Base-by-base conservation (phyloP, 768 basidiomycete species). In the Pisolithus sp. region DNA sequence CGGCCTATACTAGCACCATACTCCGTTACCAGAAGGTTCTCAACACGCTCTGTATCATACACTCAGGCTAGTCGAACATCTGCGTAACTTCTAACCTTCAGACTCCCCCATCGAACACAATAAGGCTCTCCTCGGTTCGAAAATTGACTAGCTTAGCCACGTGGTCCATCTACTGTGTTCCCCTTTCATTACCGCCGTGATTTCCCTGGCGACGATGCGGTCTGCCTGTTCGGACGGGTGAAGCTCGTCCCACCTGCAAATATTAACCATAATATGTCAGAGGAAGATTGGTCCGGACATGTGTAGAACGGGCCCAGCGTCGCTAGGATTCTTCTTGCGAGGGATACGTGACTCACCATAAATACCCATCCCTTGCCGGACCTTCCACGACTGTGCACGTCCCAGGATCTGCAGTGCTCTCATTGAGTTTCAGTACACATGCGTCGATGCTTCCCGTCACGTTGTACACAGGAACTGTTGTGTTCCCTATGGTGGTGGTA, bases 171-270 rank as follows among this genome's bases (percentile, higher is more conserved):
- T 54, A 50, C 71, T 77, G 1, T 58, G 53, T 38, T 72, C 67
- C 8, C 78, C 76, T 49, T 69, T 64, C 49, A 81, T 72, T 2
- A 75, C 71, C 20, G 72, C 54, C 0, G 78, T 68, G 17, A 83
- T 76, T 54, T 82, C 74, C 44, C 71, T 67, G 0, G 79, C 81
- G 2, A 83, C 70, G 31, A 77, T 70, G 9, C 82, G 66, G 50
- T 79, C 76, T 1, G 77, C 71, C 57, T 84, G 82, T 57, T 82
- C 78, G 4, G 79, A 80, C 6, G 79, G 78, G 57, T 83, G 82
- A 17, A 84, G 67, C 54, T 82, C 82, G 55, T 84, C 80, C 53
- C 57, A 61, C 50, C 54, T 58, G 21, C 13, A 38, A 17, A 45
- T 23, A 18, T 26, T 12, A 28, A 30, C 24, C 23, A 45, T 5